Evolutionary conservation across 768 basidiomycete genomes (phyloP).

Genomic region (Serpula lacrymans): DNA sequence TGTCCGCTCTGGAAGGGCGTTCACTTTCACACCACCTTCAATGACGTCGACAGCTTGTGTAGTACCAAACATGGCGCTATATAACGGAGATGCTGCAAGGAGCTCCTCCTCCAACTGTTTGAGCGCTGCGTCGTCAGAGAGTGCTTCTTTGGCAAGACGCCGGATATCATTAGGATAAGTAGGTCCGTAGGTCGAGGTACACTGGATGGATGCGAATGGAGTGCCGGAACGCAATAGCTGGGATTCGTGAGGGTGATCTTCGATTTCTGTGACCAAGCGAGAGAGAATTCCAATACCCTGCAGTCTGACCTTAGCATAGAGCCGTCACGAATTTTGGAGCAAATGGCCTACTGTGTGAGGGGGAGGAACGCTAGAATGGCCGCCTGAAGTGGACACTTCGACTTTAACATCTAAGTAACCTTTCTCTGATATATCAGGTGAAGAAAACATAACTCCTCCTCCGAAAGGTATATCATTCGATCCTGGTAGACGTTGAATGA

Average conservation of each 20-base stretch:
- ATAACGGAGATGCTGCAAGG: constrained; percentile 18
- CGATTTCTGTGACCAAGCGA: constrained; percentile 57
- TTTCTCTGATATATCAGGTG: constrained; percentile 66
- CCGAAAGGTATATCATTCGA: constrained; percentile 1
- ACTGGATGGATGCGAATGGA: constrained; percentile 39
- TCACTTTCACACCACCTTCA: constrained; percentile 62
- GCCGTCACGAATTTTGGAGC: not conserved
- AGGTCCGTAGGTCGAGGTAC: constrained; percentile 57
- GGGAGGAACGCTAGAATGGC: constrained; percentile 81
- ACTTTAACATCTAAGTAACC: constrained; percentile 63
- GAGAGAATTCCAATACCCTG: constrained; percentile 79
- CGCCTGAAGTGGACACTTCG: constrained; percentile 62
- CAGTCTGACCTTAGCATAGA: too few relatives aligned
- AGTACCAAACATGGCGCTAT: constrained; percentile 54
- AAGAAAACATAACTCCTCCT: constrained; percentile 38
- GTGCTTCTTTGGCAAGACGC: constrained; percentile 41
- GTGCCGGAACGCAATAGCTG: constrained; percentile 37
- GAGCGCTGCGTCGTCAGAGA: constrained; percentile 47
- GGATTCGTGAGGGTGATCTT: constrained; percentile 52
- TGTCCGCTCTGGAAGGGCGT: constrained; percentile 71
- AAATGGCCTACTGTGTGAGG: constrained; percentile 56
- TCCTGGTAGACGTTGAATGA: too few relatives aligned
- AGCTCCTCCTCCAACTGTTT: constrained; percentile 39
- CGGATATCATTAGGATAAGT: constrained; percentile 45
- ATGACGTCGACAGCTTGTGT: constrained; percentile 78